phyloP scores from a whole-genome alignment of 2,329 filamentous ascomycete species.

The Alternaria sp. region DNA sequence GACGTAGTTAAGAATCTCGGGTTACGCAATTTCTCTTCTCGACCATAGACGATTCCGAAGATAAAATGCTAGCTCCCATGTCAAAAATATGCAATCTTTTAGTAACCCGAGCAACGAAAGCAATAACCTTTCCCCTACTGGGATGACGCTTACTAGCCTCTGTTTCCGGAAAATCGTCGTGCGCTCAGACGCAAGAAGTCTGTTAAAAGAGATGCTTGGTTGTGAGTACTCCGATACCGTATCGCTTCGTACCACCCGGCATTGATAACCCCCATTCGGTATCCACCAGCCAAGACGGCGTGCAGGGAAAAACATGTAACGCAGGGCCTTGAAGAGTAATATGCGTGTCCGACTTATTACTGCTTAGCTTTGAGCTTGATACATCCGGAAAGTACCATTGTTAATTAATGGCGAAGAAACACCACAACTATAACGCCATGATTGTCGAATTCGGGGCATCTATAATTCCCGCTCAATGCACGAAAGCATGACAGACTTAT shows the following conservation, averaged over 20 bases:
- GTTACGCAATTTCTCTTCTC: conserved; percentile 8
- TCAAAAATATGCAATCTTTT: conserved; percentile 12
- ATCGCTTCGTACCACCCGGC: conserved; percentile 13
- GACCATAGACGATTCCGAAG: conserved; percentile 19
- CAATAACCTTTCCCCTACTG: neutral
- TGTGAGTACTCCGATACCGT: conserved; percentile 19
- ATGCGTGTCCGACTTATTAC: neutral
- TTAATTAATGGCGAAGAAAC: neutral
- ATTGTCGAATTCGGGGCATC: neutral
- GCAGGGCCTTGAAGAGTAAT: neutral
- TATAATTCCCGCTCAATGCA: neutral
- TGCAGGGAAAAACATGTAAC: conserved; percentile 5
- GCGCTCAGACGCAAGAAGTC: neutral
- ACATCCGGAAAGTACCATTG: neutral
- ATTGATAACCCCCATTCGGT: conserved; percentile 25
- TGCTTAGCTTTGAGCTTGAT: neutral
- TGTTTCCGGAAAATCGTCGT: conserved; percentile 17
- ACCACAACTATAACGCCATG: neutral
- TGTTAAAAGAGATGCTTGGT: conserved; percentile 2
- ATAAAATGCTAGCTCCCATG: conserved; percentile 8
- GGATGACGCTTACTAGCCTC: conserved; percentile 1
- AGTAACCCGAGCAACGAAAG: conserved; percentile 10
- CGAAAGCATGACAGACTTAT: neutral
- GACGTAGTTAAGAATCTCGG: neutral
- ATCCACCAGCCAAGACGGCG: conserved; percentile 19